Base-by-base conservation (phyloP, 2,329 filamentous ascomycete genomes). In the Hypomyces rosellus region DNA sequence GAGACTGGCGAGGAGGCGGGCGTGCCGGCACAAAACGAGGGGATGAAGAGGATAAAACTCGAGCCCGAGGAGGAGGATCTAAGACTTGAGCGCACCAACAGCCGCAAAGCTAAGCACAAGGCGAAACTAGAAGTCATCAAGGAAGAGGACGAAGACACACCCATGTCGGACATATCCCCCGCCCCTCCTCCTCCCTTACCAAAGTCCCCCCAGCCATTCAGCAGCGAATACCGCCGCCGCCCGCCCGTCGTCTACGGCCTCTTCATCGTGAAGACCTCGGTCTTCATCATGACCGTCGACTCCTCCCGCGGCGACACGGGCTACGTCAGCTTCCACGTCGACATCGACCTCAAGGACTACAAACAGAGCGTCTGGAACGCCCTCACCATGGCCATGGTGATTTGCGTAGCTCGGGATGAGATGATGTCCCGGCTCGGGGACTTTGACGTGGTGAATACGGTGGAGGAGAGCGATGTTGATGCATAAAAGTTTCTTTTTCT, bases 341-440 rank as follows among this genome's bases (percentile, higher is more conserved):
- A 71, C 42, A 59, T 67, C 18, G 62, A 71, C 42, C 72, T 74
- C 41, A 60, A 63, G 46, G 65, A 72, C 40, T 59, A 59, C 11
- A 59, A 64, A 15, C 70, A 74, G 56, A 67, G 69, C 47, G 64
- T 74, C 18, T 74, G 72, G 72, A 74, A 74, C 54, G 72, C 69
- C 2, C 55, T 74, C 36, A 74, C 72, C 4, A 48, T 72, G 9
- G 72, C 69, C 8, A 62, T 71, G 18, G 65, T 65, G 11, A 63
- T 66, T 2, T 74, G 71, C 48, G 55, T 69, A 48, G 71, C 71
- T 4, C 63, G 71, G 13, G 69, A 74, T 44, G 66, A 71, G 48
- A 58, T 73, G 48, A 67, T 65, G 42, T 50, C 56, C 6, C 60
- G 68, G 40, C 45, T 56, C 16, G 59, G 58, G 2, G 66, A 72